Evolutionary conservation across 139 green algal genomes (phyloP).

Genomic region (Chlorella sp.): DNA sequence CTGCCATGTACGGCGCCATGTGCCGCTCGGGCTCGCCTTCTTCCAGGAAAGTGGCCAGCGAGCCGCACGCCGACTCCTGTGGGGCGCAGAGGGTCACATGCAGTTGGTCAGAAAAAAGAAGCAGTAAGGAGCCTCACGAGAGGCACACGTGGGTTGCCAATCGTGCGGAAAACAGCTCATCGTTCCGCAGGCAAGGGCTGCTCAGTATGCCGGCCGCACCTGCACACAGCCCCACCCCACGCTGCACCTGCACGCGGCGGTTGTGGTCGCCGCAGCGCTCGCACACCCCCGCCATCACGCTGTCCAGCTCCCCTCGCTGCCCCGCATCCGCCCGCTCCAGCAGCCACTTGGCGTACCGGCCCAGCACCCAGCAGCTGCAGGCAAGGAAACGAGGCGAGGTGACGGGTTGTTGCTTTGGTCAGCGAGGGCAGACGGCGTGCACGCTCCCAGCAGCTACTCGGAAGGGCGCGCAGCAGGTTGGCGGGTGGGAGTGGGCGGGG

Average conservation of each 20-base stretch:
- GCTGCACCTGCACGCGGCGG: slow-evolving; percentile 74
- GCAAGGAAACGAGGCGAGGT: not conserved
- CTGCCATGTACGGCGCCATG: slow-evolving; percentile 43
- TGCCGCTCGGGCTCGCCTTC: slow-evolving; percentile 37
- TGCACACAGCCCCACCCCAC: no score
- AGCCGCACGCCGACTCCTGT: slow-evolving; percentile 88
- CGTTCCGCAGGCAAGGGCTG: no score
- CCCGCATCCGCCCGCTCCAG: slow-evolving; percentile 45
- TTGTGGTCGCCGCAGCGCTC: slow-evolving; percentile 82
- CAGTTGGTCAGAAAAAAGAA: not conserved
- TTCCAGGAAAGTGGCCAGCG: slow-evolving; percentile 81
- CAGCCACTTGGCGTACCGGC: slow-evolving; percentile 85
- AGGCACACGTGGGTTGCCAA: no score
- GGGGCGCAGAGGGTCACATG: not conserved
- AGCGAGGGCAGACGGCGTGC: not conserved
- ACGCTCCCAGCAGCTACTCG: no score
- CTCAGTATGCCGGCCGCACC: no score
- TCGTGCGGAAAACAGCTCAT: no score
- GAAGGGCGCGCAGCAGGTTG: no score
- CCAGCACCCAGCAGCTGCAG: slow-evolving; percentile 88
- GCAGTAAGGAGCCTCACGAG: no score
- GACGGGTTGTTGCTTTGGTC: not conserved
- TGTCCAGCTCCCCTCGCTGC: slow-evolving; percentile 43
- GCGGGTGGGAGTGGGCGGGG: no score
- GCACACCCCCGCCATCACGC: slow-evolving; percentile 76